Evolutionary conservation across 139 green algal species (phyloP).

Genomic region (Edaphochlamys debaryana): DNA sequence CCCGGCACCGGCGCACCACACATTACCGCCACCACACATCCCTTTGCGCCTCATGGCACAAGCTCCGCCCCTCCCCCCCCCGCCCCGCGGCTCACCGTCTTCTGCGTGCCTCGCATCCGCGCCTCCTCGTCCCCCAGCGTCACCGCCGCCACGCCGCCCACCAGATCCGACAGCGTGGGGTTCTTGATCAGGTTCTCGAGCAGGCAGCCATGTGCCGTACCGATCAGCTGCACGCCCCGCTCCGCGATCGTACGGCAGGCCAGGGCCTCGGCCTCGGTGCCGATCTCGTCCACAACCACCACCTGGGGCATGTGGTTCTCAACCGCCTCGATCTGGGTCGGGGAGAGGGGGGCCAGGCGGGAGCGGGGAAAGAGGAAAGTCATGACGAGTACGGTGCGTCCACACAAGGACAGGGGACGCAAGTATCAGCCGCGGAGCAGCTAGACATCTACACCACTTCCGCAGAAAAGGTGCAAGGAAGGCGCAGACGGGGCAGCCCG

Average conservation of each 20-base stretch:
- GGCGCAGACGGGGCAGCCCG: too few species aligned
- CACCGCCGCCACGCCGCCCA: constrained; percentile 58
- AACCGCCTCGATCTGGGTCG: constrained; percentile 90
- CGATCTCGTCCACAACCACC: constrained; percentile 97
- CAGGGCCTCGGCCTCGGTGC: constrained; percentile 94
- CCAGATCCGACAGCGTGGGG: constrained; percentile 70
- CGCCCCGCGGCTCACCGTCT: constrained; percentile 88
- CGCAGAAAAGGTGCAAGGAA: too few species aligned
- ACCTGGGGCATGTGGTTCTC: constrained; percentile 97
- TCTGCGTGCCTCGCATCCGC: constrained; percentile 85
- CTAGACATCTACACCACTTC: too few species aligned
- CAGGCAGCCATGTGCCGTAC: constrained; percentile 93
- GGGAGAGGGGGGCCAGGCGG: background rate
- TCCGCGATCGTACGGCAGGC: constrained; percentile 98
- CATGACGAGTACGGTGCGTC: too few species aligned
- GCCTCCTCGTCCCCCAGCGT: constrained; percentile 91
- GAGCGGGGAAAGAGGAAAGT: background rate
- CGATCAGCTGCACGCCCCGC: constrained; percentile 94
- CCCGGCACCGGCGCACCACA: too few species aligned
- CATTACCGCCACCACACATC: too few species aligned
- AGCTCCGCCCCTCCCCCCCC: too few species aligned
- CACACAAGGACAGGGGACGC: too few species aligned
- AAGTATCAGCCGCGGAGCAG: background rate
- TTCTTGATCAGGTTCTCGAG: constrained; percentile 99
- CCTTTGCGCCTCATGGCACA: too few species aligned